A percentile compares a stretch with the other conserved stretches of the same genome.
phyloP scores from a whole-genome alignment of 805 yeast species.

The Priceomyces melissophilus region DNA sequence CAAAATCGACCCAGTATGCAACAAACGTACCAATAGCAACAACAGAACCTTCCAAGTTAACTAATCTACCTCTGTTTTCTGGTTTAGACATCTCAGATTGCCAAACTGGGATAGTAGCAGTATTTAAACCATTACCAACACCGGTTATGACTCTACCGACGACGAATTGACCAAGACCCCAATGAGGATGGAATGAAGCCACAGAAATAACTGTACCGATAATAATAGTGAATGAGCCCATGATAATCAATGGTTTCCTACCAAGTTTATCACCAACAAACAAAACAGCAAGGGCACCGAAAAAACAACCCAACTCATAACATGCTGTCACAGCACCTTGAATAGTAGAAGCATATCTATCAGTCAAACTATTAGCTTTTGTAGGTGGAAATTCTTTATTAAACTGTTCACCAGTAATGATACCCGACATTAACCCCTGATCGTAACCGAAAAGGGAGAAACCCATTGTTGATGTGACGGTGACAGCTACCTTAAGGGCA shows the following conservation, averaged over 20 bases:
- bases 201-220: slow-evolving; percentile 41
- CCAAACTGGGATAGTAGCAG: slow-evolving; percentile 46
- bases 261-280: slow-evolving; percentile 39
- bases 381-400: slow-evolving; percentile 39
- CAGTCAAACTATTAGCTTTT: slow-evolving; percentile 16
- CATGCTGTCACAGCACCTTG: slow-evolving; percentile 72
- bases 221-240: slow-evolving; percentile 37
- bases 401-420: slow-evolving; percentile 37
- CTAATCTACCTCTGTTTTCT: slow-evolving; percentile 39
- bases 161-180: slow-evolving; percentile 69
- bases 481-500: slow-evolving; percentile 30
- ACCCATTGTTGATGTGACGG: slow-evolving; percentile 27
- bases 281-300: slow-evolving; percentile 42
- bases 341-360: slow-evolving; percentile 31
- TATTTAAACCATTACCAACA: slow-evolving; percentile 39
- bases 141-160: slow-evolving; percentile 53
- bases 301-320: slow-evolving; percentile 60
- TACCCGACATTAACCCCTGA: slow-evolving; percentile 45
- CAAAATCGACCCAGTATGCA: slow-evolving; percentile 63
- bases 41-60: slow-evolving; percentile 46
- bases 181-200: slow-evolving; percentile 33
- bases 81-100: slow-evolving; percentile 45
- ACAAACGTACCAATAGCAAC: slow-evolving; percentile 67
- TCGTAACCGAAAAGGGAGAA: slow-evolving; percentile 33
- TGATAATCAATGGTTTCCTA: slow-evolving; percentile 38